phyloP scores from a whole-genome alignment of 192 early-diverging fungal species.

The Coemansia sp. region DNA sequence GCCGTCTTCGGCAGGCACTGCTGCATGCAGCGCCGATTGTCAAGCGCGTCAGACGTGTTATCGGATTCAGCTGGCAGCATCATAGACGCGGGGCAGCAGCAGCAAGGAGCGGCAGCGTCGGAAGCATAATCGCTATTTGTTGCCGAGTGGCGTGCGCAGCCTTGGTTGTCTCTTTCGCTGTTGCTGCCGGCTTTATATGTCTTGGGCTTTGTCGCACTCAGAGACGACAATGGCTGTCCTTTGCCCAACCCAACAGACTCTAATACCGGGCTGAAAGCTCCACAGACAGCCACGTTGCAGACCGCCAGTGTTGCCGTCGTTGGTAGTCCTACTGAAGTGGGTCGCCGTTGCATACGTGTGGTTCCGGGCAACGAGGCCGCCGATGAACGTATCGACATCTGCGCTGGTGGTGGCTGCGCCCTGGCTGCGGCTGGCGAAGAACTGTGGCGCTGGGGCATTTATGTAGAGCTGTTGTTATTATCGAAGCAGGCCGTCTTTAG shows the following conservation, averaged over 20 bases:
- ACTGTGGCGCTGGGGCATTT: not conserved
- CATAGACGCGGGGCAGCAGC: not conserved
- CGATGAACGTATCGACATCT: not conserved
- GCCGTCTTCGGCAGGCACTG: not conserved
- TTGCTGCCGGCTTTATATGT: conserved; percentile 6
- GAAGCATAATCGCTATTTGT: conserved; percentile 4
- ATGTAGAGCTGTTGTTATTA: not conserved
- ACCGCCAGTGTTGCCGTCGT: conserved; percentile 7
- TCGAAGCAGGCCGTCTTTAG: not conserved
- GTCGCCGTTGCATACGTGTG: not conserved
- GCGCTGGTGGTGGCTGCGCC: not conserved
- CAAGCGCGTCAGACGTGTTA: not conserved
- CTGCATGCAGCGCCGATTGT: conserved; percentile 5
- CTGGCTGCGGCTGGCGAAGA: conserved; percentile 1
- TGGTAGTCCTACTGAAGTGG: conserved; percentile 1
- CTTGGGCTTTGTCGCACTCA: not conserved
- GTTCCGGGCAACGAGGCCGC: not conserved
- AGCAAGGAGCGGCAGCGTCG: not conserved
- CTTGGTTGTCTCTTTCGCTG: conserved; percentile 4
- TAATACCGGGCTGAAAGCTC: conserved; percentile 16
- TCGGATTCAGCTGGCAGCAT: not conserved
- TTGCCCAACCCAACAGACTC: conserved; percentile 3
- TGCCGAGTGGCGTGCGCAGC: conserved; percentile 4
- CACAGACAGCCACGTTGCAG: conserved; percentile 14
- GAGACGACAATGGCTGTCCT: conserved; percentile 10